A percentile compares a stretch with the other conserved stretches of the same genome.
These are phyloP conservation scores for Tricholoma sp. DNA, from an alignment of 768 basidiomycete species.

Conservation along the genomic window DNA sequence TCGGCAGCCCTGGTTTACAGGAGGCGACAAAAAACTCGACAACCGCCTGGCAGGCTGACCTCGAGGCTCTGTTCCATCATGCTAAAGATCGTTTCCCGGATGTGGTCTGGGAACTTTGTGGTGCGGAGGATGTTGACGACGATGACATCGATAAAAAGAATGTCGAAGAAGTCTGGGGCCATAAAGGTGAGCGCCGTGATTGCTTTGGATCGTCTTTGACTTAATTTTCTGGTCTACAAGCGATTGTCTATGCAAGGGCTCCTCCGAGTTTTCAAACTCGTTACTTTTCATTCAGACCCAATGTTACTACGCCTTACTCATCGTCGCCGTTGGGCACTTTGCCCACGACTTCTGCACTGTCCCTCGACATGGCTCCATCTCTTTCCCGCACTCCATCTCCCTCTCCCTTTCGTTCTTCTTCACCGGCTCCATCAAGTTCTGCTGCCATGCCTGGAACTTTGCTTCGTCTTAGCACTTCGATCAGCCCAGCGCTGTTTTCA, in stretches of 20 bases:
- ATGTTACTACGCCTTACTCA: conserved; percentile 30
- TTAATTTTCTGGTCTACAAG: conserved; percentile 30
- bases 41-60: conserved; percentile 72
- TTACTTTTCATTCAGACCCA: conserved; percentile 77
- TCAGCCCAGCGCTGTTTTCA: conserved; percentile 77
- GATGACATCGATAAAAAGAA: conserved; percentile 31
- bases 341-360: conserved; percentile 58
- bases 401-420: conserved; percentile 38
- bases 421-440: conserved; percentile 40
- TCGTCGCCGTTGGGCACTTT: conserved; percentile 44
- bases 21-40: conserved; percentile 70
- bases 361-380: conserved; percentile 43
- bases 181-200: conserved; percentile 67
- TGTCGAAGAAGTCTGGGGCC: conserved; percentile 77
- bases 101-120: conserved; percentile 81
- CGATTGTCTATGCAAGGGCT: conserved; percentile 92
- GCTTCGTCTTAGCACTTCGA: conserved; percentile 60
- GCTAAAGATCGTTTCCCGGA: conserved; percentile 95
- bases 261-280: conserved; percentile 87
- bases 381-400: conserved; percentile 29
- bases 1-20: conserved; percentile 40
- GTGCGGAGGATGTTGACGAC: conserved; percentile 45
- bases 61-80: conserved; percentile 68
- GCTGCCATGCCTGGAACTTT: conserved; percentile 36
- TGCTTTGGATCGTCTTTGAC: not conserved